Percentiles rank a stretch among this genome's conserved stretches.
These are phyloP conservation scores for Coniochaeta sp. DNA, from an alignment of 2,329 filamentous ascomycete genomes.

Conservation along the genomic window DNA sequence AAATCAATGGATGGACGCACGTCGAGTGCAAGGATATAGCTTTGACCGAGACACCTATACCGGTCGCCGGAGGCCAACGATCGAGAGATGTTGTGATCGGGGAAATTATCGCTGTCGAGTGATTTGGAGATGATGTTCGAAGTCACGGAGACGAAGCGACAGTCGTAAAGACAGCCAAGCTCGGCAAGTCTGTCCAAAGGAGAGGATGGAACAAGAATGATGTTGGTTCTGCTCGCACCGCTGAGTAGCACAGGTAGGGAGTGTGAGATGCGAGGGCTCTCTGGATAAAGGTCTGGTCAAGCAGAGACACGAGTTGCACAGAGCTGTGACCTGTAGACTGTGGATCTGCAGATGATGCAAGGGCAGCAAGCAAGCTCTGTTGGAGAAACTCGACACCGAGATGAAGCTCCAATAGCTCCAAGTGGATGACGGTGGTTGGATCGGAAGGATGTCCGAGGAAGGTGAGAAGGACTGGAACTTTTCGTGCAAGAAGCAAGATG, in stretches of 20 bases:
- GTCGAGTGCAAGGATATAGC: conserved; percentile 31
- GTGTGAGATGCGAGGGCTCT: neutral
- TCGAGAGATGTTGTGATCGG: neutral
- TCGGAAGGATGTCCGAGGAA: neutral
- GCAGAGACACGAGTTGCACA: neutral
- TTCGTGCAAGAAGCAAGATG: conserved; percentile 7
- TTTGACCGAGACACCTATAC: neutral
- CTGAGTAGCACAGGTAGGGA: neutral
- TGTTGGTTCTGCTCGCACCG: neutral
- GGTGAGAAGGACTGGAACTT: conserved; percentile 7
- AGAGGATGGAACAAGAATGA: conserved; percentile 4
- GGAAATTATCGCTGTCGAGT: neutral
- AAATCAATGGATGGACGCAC: conserved; percentile 25
- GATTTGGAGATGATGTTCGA: neutral
- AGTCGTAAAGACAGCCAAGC: conserved; percentile 1
- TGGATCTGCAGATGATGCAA: neutral
- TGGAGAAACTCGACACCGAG: neutral
- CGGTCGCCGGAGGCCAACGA: neutral
- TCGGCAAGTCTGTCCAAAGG: conserved; percentile 2
- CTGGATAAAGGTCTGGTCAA: neutral
- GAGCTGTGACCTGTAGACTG: neutral
- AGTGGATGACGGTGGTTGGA: neutral
- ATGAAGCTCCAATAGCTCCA: neutral
- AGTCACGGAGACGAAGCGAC: neutral
- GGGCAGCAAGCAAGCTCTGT: neutral